Conservation (phyloP, 495 filamentous ascomycete species). For the Schizothecium vesticola region DNA sequence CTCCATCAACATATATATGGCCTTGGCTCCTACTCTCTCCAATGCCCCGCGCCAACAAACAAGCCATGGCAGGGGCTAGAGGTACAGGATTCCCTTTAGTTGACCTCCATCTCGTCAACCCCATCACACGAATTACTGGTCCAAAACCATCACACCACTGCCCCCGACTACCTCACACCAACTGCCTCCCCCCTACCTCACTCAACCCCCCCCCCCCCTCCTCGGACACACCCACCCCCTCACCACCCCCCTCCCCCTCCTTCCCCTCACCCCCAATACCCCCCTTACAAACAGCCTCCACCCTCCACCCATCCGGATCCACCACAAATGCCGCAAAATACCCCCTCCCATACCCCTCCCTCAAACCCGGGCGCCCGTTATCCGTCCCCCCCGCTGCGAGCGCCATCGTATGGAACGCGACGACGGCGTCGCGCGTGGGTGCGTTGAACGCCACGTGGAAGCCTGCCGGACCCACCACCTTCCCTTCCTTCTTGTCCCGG, state of each 20-base stretch:
- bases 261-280: neutral
- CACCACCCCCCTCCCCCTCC: neutral
- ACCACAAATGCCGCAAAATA: constrained; percentile 43
- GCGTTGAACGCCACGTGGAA: constrained; percentile 37
- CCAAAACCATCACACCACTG: too few relatives aligned
- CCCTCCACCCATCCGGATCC: constrained; percentile 36
- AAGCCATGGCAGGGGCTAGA: too few relatives aligned
- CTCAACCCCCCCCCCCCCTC: neutral
- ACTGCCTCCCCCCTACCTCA: neutral
- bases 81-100: too few relatives aligned
- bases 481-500: neutral
- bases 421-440: constrained; percentile 26
- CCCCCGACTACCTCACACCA: too few relatives aligned
- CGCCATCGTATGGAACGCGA: constrained; percentile 34
- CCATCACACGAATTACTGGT: too few relatives aligned
- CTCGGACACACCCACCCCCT: too few relatives aligned
- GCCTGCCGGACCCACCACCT: constrained; percentile 3
- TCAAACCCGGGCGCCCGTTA: constrained; percentile 36
- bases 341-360: constrained; percentile 27
- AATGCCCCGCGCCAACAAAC: too few relatives aligned
- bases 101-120: too few relatives aligned
- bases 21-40: too few relatives aligned
- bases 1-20: too few relatives aligned
- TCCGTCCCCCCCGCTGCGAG: constrained; percentile 30
- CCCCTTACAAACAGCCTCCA: constrained; percentile 36